Evolutionary conservation across 1,284 basidiomycete genomes (phyloP), one percentile per base, ranked within the genome.

Genomic region (Tilletia indica): DNA sequence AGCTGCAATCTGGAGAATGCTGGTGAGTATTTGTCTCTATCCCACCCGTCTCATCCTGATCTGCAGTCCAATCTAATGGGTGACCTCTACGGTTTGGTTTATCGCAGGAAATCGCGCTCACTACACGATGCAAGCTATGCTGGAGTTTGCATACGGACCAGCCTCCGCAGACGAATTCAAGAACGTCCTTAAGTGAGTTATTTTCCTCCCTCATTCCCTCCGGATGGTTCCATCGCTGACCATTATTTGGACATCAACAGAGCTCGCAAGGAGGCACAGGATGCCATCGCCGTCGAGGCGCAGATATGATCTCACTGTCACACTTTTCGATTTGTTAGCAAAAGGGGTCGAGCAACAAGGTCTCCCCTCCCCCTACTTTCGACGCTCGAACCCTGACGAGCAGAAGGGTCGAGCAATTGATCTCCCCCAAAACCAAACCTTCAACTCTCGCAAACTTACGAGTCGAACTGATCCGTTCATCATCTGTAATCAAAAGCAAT

Each of bases 231-330:
- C 25, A 31, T 31, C 25, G 25, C 42, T 45, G 9, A 45, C 42
- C 42, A 45, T 14, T 31, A n/a, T 1, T 14, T 58, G 34, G 2
- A 31, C 25, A 31, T 31, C 21, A 8, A 34, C 56, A 58, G 56
- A 31, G 34, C 56, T 9, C 56, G 56, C 56, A 58, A 31, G 21
- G 56, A 58, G 56, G 56, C 56, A 21, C 56, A 58, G 34, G 56
- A 58, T 31, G 56, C 34, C 16, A 21, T 12, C 25, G 56, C 16
- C 25, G 56, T 58, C n/a, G 56, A 58, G 34, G 56, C 56, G 14
- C 56, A 58, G 25, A 58, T 58, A 31, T 58, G 56, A 58, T 1
- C 2, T 31, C 25, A 31, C 25, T 31, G 25, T 31, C 2, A 31
- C 25, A 31, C 25, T 2, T 31, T 31, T 31, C 25, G 25, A n/a